These are phyloP conservation scores for Mrakia gelida DNA, from an alignment of 768 basidiomycete species.

Conservation along the genomic window DNA sequence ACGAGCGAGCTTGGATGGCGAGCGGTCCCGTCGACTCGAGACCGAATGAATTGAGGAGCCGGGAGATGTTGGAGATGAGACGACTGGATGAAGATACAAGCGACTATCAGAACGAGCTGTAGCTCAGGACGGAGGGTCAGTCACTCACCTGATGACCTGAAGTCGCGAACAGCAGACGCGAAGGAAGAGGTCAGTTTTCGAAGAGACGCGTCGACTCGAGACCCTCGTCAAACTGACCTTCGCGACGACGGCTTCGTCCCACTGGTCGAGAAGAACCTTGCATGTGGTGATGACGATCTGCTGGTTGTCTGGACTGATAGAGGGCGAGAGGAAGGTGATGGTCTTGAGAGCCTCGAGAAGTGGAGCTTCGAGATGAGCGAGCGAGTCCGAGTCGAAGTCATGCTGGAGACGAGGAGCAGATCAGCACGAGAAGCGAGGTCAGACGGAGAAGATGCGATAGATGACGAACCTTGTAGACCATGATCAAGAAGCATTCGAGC, in stretches of 20 bases:
- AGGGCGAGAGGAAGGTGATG: slow-evolving; percentile 52
- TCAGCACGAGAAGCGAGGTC: background rate
- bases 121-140: slow-evolving; percentile 46
- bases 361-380: slow-evolving; percentile 55
- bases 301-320: slow-evolving; percentile 63
- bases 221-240: slow-evolving; percentile 55
- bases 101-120: background rate
- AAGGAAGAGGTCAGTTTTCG: background rate
- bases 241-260: slow-evolving; percentile 54
- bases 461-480: slow-evolving; percentile 55
- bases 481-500: slow-evolving; percentile 60
- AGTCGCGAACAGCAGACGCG: background rate
- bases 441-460: background rate
- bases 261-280: slow-evolving; percentile 62
- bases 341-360: slow-evolving; percentile 56
- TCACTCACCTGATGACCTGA: background rate
- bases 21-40: slow-evolving; percentile 58
- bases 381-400: slow-evolving; percentile 57
- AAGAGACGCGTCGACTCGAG: background rate
- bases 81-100: background rate
- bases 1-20: slow-evolving; percentile 55
- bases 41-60: slow-evolving; percentile 52
- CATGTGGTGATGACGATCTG: slow-evolving; percentile 60
- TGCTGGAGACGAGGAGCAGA: slow-evolving; percentile 44
- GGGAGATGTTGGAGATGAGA: slow-evolving; percentile 53